Evolutionary conservation across 2,329 filamentous ascomycete genomes (phyloP).

Genomic region (Mycocentrospora acerina): DNA sequence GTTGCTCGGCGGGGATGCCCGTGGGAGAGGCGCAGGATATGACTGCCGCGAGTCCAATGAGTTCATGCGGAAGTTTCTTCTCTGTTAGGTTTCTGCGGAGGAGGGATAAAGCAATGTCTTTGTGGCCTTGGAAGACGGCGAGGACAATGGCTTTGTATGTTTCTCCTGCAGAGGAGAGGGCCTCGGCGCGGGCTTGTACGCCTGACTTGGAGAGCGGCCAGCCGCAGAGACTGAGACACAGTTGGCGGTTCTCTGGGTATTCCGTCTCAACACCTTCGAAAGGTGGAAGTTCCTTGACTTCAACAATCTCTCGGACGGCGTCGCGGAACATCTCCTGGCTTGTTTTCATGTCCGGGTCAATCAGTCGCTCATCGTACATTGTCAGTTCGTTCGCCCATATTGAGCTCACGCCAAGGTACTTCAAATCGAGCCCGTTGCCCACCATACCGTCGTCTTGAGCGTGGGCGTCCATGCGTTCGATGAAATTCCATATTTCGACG

Average conservation of each 20-base stretch:
- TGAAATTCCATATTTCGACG: constrained; percentile 77
- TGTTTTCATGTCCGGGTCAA: constrained; percentile 36
- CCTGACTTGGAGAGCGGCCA: constrained; percentile 63
- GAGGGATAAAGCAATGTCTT: constrained; percentile 67
- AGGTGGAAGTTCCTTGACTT: constrained; percentile 60
- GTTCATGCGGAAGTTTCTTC: constrained; percentile 58
- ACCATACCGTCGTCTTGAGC: constrained; percentile 71
- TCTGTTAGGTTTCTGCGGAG: constrained; percentile 69
- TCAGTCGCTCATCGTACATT: constrained; percentile 44
- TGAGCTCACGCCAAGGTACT: constrained; percentile 71
- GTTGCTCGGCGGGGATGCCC: constrained; percentile 57
- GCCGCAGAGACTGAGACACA: constrained; percentile 73
- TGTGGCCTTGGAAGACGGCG: constrained; percentile 72
- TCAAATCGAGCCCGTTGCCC: constrained; percentile 66
- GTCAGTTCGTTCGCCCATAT: constrained; percentile 73
- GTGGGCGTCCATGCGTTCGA: constrained; percentile 65
- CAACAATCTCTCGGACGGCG: constrained; percentile 64
- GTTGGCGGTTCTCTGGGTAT: constrained; percentile 69
- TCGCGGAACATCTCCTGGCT: constrained; percentile 60
- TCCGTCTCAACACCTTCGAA: constrained; percentile 66
- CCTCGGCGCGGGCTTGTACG: constrained; percentile 52
- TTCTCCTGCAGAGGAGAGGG: constrained; percentile 54
- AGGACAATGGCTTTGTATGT: constrained; percentile 77
- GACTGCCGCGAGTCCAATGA: constrained; percentile 51
- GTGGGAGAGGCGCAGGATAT: constrained; percentile 48